A percentile compares a stretch with the other conserved stretches of the same genome.
phyloP scores from a whole-genome alignment of 129 eudicot species.

The Artemisia argyi region DNA sequence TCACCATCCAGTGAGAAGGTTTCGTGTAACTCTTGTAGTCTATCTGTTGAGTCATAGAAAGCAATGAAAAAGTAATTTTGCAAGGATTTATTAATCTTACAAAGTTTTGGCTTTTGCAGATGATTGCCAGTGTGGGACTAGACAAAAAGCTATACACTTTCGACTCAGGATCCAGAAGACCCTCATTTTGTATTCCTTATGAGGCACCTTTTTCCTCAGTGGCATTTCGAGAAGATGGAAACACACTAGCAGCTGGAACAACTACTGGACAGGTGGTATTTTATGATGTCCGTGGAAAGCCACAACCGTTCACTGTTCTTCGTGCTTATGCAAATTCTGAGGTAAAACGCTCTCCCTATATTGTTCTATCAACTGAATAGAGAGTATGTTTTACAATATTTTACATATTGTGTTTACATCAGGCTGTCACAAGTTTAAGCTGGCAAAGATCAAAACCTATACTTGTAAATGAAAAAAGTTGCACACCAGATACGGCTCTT shows the following conservation, averaged over 20 bases:
- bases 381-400: neutral
- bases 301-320: slow-evolving; percentile 85
- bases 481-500: slow-evolving; percentile 73
- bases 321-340: slow-evolving; percentile 91
- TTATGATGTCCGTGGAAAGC: slow-evolving; percentile 94
- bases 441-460: slow-evolving; percentile 98
- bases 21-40: slow-evolving; percentile 4
- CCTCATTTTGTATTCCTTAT: slow-evolving; percentile 65
- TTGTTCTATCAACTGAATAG: neutral
- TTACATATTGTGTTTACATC: slow-evolving; percentile 27
- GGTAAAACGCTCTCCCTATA: slow-evolving; percentile 33
- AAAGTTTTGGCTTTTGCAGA: slow-evolving; percentile 42
- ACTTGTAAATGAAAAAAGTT: slow-evolving; percentile 66
- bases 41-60: slow-evolving; percentile 1
- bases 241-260: slow-evolving; percentile 91
- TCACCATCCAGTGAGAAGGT: slow-evolving; percentile 98
- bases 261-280: slow-evolving; percentile 89
- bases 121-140: slow-evolving; percentile 87
- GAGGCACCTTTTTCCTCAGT: slow-evolving; percentile 95
- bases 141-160: slow-evolving; percentile 92
- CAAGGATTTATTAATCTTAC: neutral
- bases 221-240: slow-evolving; percentile 91
- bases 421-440: slow-evolving; percentile 93
- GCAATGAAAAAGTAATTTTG: neutral
- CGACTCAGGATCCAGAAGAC: slow-evolving; percentile 70